A percentile compares a stretch with the other conserved stretches of the same genome.
Conservation (phyloP, 176 grass and related monocot species). For the Calamus simplicifolius region DNA sequence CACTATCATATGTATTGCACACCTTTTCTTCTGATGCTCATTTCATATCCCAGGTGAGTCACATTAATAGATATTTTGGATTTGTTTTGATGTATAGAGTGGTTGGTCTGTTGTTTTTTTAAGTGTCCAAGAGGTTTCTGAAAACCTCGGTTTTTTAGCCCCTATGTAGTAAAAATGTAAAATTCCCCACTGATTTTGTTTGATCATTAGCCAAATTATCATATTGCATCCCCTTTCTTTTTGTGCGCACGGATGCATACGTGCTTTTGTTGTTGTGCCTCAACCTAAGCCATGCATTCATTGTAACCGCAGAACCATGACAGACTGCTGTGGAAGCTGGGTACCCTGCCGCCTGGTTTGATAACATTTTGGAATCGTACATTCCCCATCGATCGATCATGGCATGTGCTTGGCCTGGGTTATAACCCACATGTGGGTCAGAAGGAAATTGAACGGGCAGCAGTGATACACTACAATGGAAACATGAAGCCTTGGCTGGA, state of each 20-base stretch:
- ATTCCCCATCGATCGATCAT: slow-evolving; percentile 45
- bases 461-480: slow-evolving; percentile 88
- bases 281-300: no score
- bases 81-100: neutral
- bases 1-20: no score
- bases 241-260: no score
- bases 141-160: no score
- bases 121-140: no score
- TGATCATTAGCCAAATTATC: no score
- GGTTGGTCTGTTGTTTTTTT: neutral
- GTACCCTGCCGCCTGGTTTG: slow-evolving; percentile 36
- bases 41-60: no score
- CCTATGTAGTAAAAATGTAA: no score
- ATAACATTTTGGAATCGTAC: slow-evolving; percentile 87
- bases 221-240: no score
- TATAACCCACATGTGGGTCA: slow-evolving; percentile 76
- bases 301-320: slow-evolving; percentile 4
- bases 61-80: slow-evolving; percentile 2
- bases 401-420: slow-evolving; percentile 80
- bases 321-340: slow-evolving; percentile 6
- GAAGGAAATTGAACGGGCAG: slow-evolving; percentile 45
- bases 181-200: no score
- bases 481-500: slow-evolving; percentile 96
- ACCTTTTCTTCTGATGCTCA: no score
- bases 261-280: no score